Base-by-base conservation (phyloP, 2,329 filamentous ascomycete genomes). In the Stagonosporopsis cucurbitacearum region DNA sequence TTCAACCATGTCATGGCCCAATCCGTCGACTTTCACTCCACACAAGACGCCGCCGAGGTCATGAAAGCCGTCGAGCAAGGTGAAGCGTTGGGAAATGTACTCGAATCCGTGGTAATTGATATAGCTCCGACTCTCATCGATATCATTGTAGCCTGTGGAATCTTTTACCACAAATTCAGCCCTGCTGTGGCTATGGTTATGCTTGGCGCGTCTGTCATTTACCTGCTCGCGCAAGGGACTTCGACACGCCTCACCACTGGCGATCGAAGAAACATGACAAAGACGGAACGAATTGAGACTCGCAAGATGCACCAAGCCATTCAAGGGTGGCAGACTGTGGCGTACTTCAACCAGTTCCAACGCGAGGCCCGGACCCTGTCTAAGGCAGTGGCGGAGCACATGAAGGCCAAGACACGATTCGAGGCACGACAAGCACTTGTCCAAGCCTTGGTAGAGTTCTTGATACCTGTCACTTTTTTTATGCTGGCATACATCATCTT, bases 1-100 rank as follows among this genome's bases (percentile, higher is more conserved):
- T 90, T 89, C 69, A 79, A 80, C 45, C 86, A 90, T 55, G 80
- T 90, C 47, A 86, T 90, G 83, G 78, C 77, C 12, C 78, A 89
- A 1, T 87, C 85, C 0, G 86, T 86, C 72, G 86, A 89, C 57
- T 90, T 88, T 51, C 87, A 90, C 66, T 86, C 90, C 48, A 80
- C 89, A 43, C 86, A 90, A 82, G 80, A 83, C 48, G 84, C 84
- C 1, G 86, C 83, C 3, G 83, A 88, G 58, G 75, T 89, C 1
- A 85, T 85, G 71, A 81, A 83, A 57, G 82, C 84, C 1, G 80
- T 89, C 23, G 78, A 81, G 42, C 85, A 50, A 33, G 42, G 84
- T 0, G 75, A 80, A 54, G 78, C 83, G 2, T 74, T 89, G 7
- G 81, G 81, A 28, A 77, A 82, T 33, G 68, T 89, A 2, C 71